These are phyloP conservation scores for Butyriboletus loyo DNA, from an alignment of 768 basidiomycete species.

Conservation along the genomic window DNA sequence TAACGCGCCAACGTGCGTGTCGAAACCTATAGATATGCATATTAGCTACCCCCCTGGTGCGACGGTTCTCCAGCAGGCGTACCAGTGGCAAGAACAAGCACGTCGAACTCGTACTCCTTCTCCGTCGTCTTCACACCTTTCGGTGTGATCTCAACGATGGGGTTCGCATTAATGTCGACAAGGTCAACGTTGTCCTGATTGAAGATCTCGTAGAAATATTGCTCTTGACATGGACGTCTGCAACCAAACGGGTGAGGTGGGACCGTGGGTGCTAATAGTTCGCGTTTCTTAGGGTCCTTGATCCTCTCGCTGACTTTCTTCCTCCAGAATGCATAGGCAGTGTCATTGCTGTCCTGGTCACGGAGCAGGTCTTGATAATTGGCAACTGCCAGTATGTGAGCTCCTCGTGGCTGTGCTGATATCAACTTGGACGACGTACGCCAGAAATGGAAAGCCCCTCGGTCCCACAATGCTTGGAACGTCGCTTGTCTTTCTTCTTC, in stretches of 20 bases:
- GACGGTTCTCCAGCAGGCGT: not conserved
- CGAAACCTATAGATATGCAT: not conserved
- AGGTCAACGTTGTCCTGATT: conserved; percentile 10
- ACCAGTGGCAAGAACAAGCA: conserved; percentile 8
- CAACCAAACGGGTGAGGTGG: not conserved
- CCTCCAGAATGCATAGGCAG: conserved; percentile 11
- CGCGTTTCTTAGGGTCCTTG: not conserved
- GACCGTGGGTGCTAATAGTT: not conserved
- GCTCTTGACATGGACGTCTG: not conserved
- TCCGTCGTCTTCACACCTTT: conserved; percentile 8
- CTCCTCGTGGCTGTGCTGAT: too few species aligned
- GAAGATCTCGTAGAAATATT: not conserved
- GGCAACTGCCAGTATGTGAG: not conserved
- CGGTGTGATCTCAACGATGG: conserved; percentile 6
- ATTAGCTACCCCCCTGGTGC: not conserved
- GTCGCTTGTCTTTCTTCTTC: conserved; percentile 9
- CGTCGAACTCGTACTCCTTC: conserved; percentile 9
- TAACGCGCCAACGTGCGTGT: not conserved
- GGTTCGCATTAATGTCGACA: conserved; percentile 6
- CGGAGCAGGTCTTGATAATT: conserved; percentile 5
- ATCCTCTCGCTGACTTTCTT: conserved; percentile 2
- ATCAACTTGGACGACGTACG: not conserved
- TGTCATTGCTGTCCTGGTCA: not conserved
- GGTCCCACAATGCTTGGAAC: conserved; percentile 9
- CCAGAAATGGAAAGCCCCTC: conserved; percentile 10